Base-by-base conservation (phyloP, 2,329 filamentous ascomycete genomes). In the Triangularia verruculosa region DNA sequence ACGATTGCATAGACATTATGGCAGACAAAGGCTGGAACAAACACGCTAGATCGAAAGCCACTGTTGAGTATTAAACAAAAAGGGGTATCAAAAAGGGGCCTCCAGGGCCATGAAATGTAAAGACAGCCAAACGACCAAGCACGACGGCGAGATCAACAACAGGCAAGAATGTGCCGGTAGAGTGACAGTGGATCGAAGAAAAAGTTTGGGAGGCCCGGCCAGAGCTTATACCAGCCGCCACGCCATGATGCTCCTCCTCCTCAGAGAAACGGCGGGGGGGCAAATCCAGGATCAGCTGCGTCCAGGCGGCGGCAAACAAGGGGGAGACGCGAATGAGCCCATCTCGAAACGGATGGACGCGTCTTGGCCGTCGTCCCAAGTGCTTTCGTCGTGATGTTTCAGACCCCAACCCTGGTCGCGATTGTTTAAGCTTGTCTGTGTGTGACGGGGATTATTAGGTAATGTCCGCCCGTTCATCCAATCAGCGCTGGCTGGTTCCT, bases 1-100 rank as follows among this genome's bases (percentile, higher is more conserved):
- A 75, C 11, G 64, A 66, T 47, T 47, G 39, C 39, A 47, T 47
- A 47, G 39, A 47, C 39, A 47, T 47, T 47, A 47, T 47, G n/a
- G 34, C 7, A 17, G n/a, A 43, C 34, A 43, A 4, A 3, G 15
- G 34, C 34, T 43, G 34, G 34, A 20, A 43, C 34, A 47, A 47
- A 47, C 39, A 47, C 39, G 39, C n/a, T 20, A 47, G n/a, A 47
- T 39, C 13, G 2, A 47, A 47, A 20, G 39, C 39, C 39, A 47
- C 39, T 47, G 39, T 11, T 20, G 6, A 17, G n/a, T 47, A 47
- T 47, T 22, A 47, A 17, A 47, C 39, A 20, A 47, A 6, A 47
- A 20, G 39, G 39, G 39, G 39, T 47, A 47, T 47, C 39, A 47
- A 47, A 47, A 47, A 47, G 39, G 39, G 39, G 39, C 39, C 39